Evolutionary conservation across 2,329 filamentous ascomycete species (phyloP).

Genomic region (Hypomyces perniciosus): DNA sequence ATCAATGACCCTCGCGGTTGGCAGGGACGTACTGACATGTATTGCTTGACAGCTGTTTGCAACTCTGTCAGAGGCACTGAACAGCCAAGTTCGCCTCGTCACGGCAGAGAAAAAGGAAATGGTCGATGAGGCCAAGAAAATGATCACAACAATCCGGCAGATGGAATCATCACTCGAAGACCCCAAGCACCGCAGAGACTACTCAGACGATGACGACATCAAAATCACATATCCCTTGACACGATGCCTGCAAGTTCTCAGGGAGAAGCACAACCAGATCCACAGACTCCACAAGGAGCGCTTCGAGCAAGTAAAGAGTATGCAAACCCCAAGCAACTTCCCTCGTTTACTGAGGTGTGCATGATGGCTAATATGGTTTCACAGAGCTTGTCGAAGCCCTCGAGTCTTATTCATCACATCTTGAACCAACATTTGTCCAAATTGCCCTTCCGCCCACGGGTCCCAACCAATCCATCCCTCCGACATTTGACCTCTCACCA

Average conservation of each 20-base stretch:
- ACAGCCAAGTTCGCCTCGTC: conserved; percentile 81
- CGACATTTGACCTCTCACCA: conserved; percentile 87
- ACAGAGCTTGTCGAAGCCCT: conserved; percentile 87
- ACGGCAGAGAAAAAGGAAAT: conserved; percentile 83
- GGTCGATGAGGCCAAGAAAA: conserved; percentile 80
- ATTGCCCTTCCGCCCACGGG: conserved; percentile 79
- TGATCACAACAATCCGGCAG: conserved; percentile 81
- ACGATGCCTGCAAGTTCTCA: conserved; percentile 70
- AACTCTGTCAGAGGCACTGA: conserved; percentile 83
- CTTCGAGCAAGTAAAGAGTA: conserved; percentile 93
- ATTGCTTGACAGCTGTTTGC: conserved; percentile 66
- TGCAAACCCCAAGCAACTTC: conserved; percentile 25
- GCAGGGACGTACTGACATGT: not conserved
- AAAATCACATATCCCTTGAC: conserved; percentile 77
- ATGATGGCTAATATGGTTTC: conserved; percentile 11
- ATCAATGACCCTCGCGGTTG: not conserved
- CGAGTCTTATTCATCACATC: conserved; percentile 92
- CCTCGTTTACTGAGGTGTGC: not conserved
- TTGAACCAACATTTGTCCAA: conserved; percentile 81
- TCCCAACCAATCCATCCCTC: conserved; percentile 67
- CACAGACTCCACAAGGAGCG: conserved; percentile 81
- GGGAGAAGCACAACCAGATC: conserved; percentile 79
- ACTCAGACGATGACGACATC: conserved; percentile 62
- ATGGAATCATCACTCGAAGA: conserved; percentile 91
- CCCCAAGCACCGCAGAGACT: conserved; percentile 56